phyloP scores from a whole-genome alignment of 441 rosid genomes.

The Adansonia rubrostipa region DNA sequence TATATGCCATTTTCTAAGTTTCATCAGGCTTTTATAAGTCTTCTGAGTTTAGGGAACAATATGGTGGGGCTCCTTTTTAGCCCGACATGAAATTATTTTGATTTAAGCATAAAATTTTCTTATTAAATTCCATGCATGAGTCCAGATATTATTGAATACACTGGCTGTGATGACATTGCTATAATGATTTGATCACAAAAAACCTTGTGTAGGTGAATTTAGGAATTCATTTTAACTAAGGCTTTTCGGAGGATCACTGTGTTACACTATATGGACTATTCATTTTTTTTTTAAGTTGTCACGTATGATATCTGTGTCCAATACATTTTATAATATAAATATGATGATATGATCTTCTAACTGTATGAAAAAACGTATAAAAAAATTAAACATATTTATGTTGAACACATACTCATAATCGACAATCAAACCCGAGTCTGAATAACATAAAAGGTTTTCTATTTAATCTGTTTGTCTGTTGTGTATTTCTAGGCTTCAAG shows the following conservation, averaged over 20 bases:
- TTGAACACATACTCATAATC: too few relatives aligned
- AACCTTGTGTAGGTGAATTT: neutral
- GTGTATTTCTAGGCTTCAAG: neutral
- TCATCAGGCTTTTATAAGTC: neutral
- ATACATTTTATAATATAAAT: too few relatives aligned
- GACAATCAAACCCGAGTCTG: too few relatives aligned
- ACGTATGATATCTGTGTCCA: too few relatives aligned
- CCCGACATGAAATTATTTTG: neutral
- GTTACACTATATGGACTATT: too few relatives aligned
- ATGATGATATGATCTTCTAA: too few relatives aligned
- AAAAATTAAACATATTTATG: too few relatives aligned
- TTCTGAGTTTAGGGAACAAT: neutral
- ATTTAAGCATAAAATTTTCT: neutral
- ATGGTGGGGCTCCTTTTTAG: neutral
- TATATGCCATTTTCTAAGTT: neutral
- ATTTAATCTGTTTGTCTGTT: slow-evolving; percentile 7
- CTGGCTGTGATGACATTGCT: neutral
- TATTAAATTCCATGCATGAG: neutral
- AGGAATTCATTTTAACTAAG: neutral
- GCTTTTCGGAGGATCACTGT: neutral
- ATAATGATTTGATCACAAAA: neutral
- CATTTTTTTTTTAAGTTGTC: too few relatives aligned
- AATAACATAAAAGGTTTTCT: too few relatives aligned
- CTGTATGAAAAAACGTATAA: too few relatives aligned
- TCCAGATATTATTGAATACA: neutral